Evolutionary conservation across 2,329 filamentous ascomycete species (phyloP).

Genomic region (Calonectria pseudoturangicola): DNA sequence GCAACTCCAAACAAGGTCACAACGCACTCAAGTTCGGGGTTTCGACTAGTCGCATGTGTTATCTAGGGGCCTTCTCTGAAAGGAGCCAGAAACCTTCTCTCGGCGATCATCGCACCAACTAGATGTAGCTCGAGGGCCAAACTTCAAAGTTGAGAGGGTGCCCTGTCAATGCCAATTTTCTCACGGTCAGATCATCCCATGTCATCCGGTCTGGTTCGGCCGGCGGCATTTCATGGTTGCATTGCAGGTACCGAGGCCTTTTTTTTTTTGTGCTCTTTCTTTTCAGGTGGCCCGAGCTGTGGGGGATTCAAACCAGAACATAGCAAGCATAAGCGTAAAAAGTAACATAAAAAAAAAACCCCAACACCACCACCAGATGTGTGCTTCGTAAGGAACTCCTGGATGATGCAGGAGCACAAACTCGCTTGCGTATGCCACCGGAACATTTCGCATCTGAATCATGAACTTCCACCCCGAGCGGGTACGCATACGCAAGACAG

Average conservation of each 20-base stretch:
- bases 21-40: not conserved
- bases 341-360: not conserved
- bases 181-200: constrained; percentile 33
- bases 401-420: constrained; percentile 8
- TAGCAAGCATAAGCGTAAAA: not conserved
- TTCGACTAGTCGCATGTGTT: not conserved
- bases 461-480: not conserved
- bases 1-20: constrained; percentile 18
- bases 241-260: constrained; percentile 22
- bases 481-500: constrained; percentile 17
- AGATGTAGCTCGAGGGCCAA: too few species aligned
- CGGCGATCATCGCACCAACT: not conserved
- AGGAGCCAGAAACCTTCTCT: not conserved
- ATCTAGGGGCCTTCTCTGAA: not conserved
- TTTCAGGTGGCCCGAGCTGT: constrained; percentile 8
- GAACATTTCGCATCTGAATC: not conserved
- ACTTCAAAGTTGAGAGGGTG: not conserved
- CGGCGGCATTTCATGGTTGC: constrained; percentile 19
- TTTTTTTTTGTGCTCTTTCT: not conserved
- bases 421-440: not conserved
- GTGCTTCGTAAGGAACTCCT: constrained; percentile 4
- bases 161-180: not conserved
- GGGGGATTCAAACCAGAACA: not conserved
- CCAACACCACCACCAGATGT: not conserved
- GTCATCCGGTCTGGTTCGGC: constrained; percentile 23